Percentiles rank a stretch among this genome's conserved stretches.
These are phyloP conservation scores for Neofusicoccum parvum DNA, from an alignment of 2,329 filamentous ascomycete species.

Conservation along the genomic window DNA sequence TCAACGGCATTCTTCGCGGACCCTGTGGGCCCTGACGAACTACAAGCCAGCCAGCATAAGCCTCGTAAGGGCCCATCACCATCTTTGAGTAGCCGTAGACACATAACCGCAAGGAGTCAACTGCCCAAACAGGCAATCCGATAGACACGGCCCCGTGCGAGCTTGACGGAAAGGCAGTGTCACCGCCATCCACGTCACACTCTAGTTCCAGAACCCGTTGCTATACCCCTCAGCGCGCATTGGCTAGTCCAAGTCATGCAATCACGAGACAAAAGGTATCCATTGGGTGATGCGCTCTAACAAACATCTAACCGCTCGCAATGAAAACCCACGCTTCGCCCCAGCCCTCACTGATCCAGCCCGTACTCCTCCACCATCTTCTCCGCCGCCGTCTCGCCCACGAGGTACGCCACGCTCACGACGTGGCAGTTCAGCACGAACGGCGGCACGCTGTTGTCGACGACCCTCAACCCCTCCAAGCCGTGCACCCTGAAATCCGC, in stretches of 20 bases:
- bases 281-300: too few relatives aligned
- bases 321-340: too few relatives aligned
- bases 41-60: too few relatives aligned
- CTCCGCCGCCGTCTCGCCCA: conserved; percentile 38
- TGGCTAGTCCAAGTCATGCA: too few relatives aligned
- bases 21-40: too few relatives aligned
- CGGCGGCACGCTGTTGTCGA: conserved; percentile 31
- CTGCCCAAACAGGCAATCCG: neutral
- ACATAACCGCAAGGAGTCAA: neutral
- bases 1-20: too few relatives aligned
- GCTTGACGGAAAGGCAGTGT: neutral
- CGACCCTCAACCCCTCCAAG: conserved; percentile 27
- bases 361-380: conserved; percentile 35
- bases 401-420: conserved; percentile 32
- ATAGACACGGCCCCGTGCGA: neutral
- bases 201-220: neutral
- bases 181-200: neutral
- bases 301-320: too few relatives aligned
- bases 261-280: too few relatives aligned
- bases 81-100: neutral
- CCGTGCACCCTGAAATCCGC: conserved; percentile 28
- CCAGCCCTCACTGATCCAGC: neutral
- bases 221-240: too few relatives aligned
- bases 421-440: conserved; percentile 19
- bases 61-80: too few relatives aligned